phyloP scores from a whole-genome alignment of 129 eudicot genomes.

The Arctium minus region DNA sequence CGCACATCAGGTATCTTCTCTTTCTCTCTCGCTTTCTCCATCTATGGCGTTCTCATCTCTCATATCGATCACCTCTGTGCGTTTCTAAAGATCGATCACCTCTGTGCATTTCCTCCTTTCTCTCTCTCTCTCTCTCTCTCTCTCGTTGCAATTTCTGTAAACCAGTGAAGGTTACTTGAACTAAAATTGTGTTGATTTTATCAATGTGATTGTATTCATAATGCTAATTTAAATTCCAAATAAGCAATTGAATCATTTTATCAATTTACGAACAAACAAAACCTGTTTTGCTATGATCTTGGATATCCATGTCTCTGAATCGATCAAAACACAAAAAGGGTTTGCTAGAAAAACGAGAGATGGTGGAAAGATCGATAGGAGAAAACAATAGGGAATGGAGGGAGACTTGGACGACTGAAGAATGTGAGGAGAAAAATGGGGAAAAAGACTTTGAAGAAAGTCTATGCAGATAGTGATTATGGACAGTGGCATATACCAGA shows the following conservation, averaged over 20 bases:
- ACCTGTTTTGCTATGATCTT: conserved; percentile 25
- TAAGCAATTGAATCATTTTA: not conserved
- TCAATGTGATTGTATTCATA: not conserved
- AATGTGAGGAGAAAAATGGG: not conserved
- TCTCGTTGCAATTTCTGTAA: too few relatives aligned
- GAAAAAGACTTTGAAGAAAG: not conserved
- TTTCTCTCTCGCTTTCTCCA: too few relatives aligned
- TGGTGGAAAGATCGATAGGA: not conserved
- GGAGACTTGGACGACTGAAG: not conserved
- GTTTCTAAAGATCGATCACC: too few relatives aligned
- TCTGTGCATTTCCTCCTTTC: too few relatives aligned
- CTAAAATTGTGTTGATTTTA: too few relatives aligned
- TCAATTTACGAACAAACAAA: not conserved
- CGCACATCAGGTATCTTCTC: too few relatives aligned
- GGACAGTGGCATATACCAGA: not conserved
- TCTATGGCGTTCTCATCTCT: too few relatives aligned
- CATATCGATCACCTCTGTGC: too few relatives aligned
- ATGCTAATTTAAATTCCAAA: not conserved
- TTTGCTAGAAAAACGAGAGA: not conserved
- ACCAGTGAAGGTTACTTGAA: too few relatives aligned
- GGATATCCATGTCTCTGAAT: conserved; percentile 10
- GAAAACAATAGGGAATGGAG: not conserved
- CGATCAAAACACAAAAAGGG: not conserved
- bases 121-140: too few relatives aligned
- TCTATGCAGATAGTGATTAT: not conserved